Evolutionary conservation across 2,329 filamentous ascomycete genomes (phyloP).

Genomic region (Aspergillus sojae): DNA sequence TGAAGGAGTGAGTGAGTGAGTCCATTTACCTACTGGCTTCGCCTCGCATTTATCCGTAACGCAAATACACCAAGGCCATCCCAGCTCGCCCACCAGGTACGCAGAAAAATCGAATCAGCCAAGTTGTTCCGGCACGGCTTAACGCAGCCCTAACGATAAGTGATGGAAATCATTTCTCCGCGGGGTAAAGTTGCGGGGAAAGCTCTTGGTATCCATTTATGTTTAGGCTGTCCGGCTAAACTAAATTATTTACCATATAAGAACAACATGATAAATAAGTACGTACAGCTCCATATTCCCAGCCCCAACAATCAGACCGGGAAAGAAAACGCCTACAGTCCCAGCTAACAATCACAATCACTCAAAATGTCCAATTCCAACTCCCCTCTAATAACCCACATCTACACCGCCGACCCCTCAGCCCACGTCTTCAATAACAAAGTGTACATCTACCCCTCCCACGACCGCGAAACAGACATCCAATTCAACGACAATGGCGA

Average conservation of each 20-base stretch:
- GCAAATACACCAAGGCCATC: too few species aligned
- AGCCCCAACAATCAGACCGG: background rate
- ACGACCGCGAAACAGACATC: constrained; percentile 76
- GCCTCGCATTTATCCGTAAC: background rate
- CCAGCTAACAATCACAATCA: background rate
- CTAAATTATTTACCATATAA: background rate
- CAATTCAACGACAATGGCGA: constrained; percentile 81
- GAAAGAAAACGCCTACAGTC: background rate
- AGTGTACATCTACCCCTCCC: constrained; percentile 79
- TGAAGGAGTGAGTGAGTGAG: background rate
- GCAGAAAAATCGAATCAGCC: background rate
- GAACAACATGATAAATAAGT: too few species aligned
- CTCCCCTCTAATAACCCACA: constrained; percentile 68
- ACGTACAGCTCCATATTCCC: background rate
- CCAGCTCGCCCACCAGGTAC: background rate
- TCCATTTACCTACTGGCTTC: background rate
- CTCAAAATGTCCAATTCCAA: constrained; percentile 16
- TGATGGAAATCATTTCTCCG: background rate
- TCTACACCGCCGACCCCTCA: constrained; percentile 80
- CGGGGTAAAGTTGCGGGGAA: constrained; percentile 1
- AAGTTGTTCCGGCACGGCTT: background rate
- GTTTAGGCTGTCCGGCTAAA: background rate
- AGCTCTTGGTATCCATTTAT: background rate
- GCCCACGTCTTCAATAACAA: constrained; percentile 77
- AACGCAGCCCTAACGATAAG: background rate